These are phyloP conservation scores for Globisporangium lucens DNA, from an alignment of 352 stramenopile genomes.

Conservation along the genomic window DNA sequence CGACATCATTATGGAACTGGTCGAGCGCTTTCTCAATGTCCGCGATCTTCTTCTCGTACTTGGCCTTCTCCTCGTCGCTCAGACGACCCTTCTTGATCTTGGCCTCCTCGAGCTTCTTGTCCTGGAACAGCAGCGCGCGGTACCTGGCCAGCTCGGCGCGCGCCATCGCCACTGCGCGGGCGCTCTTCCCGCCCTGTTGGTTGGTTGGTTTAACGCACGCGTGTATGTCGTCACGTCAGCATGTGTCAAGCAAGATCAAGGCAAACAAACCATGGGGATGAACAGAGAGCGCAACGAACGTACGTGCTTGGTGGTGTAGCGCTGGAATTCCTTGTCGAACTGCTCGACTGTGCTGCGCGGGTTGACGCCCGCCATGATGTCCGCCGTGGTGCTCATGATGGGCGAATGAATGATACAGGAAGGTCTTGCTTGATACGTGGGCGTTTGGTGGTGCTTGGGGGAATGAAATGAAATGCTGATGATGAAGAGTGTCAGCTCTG, in stretches of 20 bases:
- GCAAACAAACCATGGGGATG: too few species aligned
- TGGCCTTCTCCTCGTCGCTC: constrained; percentile 40
- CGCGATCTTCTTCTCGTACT: constrained; percentile 74
- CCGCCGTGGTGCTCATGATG: constrained; percentile 11
- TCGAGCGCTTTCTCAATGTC: constrained; percentile 72
- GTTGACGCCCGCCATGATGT: constrained; percentile 19
- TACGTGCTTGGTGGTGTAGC: constrained; percentile 84
- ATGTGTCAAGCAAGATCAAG: background rate
- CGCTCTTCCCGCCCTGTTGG: constrained; percentile 53
- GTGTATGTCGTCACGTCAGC: background rate
- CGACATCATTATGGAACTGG: constrained; percentile 71
- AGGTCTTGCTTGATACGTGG: background rate
- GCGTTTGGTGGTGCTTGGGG: background rate
- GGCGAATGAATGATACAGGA: background rate
- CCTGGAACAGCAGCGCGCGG: constrained; percentile 72
- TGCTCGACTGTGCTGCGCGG: constrained; percentile 45
- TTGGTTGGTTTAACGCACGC: background rate
- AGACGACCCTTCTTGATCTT: constrained; percentile 65
- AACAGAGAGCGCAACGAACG: background rate
- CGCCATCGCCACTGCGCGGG: constrained; percentile 70
- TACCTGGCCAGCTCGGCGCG: constrained; percentile 80
- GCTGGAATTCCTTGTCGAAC: constrained; percentile 85
- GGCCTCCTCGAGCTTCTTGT: constrained; percentile 81
- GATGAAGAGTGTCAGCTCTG: background rate
- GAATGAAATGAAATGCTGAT: background rate